Evolutionary conservation across 345 rosid species (phyloP), one percentile per base, ranked within the genome.

Genomic region (Populus tremula): DNA sequence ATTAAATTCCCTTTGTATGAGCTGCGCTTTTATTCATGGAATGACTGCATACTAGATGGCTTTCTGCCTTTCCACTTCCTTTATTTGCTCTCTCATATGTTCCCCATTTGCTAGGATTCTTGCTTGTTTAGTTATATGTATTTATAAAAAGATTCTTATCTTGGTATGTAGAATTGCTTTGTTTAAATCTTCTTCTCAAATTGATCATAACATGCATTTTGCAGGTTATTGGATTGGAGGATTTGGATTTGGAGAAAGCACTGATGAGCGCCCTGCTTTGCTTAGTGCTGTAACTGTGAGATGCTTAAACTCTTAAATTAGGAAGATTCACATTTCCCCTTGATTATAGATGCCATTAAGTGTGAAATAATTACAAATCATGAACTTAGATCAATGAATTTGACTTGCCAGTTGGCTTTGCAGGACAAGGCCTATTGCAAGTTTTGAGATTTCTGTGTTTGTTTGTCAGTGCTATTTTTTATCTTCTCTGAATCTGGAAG

Each of bases 221-320:
- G 69, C 86, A 92, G 97, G 97, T 69, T 92, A 86, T 78, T 92
- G 91, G 92, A 80, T 92, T 76, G 94, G 94, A 83, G 97, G 94
- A 25, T 90, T 92, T 86, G 97, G 97, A 53, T 86, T 92, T 71
- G 97, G 93, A 76, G 97, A 92, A 79, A 86, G 91, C 88, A 89
- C 84, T 88, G 89, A 88, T 69, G 90, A 90, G 74, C 90, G 91
- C 38, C 84, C 90, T 78, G 74, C 80, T 82, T 90, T 92, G 53
- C 88, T 92, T 72, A 83, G 83, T 72, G 82, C 82, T 77, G 91
- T 89, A 77, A 88, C 84, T 69, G 92, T 90, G 78, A 86, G 89
- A 74, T 33, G 70, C 75, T 23, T 54, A 36, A n/a, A 74, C 64
- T 63, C 62, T 74, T 38, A 16, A 47, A 36, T 38, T 27, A 31